Evolutionary conservation across 306 rosid species (phyloP), one percentile per base, ranked within the genome.

Genomic region (Rubus idaeus): DNA sequence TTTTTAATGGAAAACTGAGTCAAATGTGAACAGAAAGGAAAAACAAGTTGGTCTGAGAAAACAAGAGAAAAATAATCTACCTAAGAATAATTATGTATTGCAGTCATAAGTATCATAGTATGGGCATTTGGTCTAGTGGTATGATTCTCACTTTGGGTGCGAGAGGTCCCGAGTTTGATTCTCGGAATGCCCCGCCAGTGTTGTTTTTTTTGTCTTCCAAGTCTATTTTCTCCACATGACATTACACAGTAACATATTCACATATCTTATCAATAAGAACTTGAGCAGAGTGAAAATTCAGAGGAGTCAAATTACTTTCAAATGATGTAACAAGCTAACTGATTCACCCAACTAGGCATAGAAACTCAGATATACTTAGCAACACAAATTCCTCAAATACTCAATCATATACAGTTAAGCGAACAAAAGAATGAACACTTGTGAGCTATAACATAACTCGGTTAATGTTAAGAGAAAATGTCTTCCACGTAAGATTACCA

Each of bases 121-220:
- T 0, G 79, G 84, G 72, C 80, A 73, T 74, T 81, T 84, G 88
- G 71, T 50, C 74, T 78, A 78, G 78, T 70, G 77, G 84, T 75
- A 75, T 70, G 80, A 80, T 80, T 75, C 84, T 61, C 68, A 77
- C 84, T 80, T 80, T n/a, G 79, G 79, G 83, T 74, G 79, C 75
- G 40, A 74, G 75, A 74, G 83, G 79, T 74, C 75, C 71, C 66
- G 65, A 75, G 70, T 80, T 80, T 53, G 42, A 74, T 80, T 67
- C 71, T 80, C 64, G 44, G 70, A 80, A 55, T 74, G 70, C 79
- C 83, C 79, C 83, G 3, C 3, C 11, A 0, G 1, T 30, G 30
- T 5, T 35, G 18, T 55, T 0, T 61, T n/a, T 51, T 75, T 49
- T 49, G 51, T 5, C 12, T 30, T n/a, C 21, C 13, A 41, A 30